phyloP scores from a whole-genome alignment of 306 rosid species.

The Adenanthera pavonina region DNA sequence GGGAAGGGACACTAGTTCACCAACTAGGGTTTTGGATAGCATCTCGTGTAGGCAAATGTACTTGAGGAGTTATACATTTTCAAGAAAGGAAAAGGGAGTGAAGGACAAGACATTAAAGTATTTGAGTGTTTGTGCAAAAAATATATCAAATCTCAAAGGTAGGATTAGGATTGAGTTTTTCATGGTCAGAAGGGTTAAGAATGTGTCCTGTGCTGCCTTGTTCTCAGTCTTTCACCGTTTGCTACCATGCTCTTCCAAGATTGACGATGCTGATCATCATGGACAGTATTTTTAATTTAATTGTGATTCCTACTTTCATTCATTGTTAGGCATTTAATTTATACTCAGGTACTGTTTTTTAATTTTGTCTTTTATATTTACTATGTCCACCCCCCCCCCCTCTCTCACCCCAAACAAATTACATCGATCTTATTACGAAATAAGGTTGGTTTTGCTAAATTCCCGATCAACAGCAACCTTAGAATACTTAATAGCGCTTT shows the following conservation, averaged over 20 bases:
- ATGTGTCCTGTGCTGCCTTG: slow-evolving; percentile 39
- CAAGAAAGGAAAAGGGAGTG: slow-evolving; percentile 52
- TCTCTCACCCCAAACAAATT: no score
- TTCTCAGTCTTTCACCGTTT: slow-evolving; percentile 45
- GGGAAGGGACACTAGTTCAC: not conserved
- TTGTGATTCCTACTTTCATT: not conserved
- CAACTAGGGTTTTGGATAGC: slow-evolving; percentile 42
- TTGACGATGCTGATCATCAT: slow-evolving; percentile 34
- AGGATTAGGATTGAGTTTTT: slow-evolving; percentile 24
- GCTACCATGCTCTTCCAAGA: slow-evolving; percentile 46
- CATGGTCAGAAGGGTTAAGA: slow-evolving; percentile 39
- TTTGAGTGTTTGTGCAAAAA: slow-evolving; percentile 23
- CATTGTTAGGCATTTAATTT: not conserved
- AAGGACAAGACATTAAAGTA: slow-evolving; percentile 46
- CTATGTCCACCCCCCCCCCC: no score
- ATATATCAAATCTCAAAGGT: slow-evolving; percentile 14
- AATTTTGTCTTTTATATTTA: no score
- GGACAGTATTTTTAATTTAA: slow-evolving; percentile 34
- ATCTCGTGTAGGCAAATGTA: slow-evolving; percentile 57
- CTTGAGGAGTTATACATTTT: slow-evolving; percentile 66
- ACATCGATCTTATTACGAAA: not conserved
- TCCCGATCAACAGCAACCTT: not conserved
- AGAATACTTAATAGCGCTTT: not conserved
- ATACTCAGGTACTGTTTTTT: not conserved
- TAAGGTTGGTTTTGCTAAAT: not conserved